Base-by-base conservation (phyloP, 768 basidiomycete species). In the Leccinellum albellum region DNA sequence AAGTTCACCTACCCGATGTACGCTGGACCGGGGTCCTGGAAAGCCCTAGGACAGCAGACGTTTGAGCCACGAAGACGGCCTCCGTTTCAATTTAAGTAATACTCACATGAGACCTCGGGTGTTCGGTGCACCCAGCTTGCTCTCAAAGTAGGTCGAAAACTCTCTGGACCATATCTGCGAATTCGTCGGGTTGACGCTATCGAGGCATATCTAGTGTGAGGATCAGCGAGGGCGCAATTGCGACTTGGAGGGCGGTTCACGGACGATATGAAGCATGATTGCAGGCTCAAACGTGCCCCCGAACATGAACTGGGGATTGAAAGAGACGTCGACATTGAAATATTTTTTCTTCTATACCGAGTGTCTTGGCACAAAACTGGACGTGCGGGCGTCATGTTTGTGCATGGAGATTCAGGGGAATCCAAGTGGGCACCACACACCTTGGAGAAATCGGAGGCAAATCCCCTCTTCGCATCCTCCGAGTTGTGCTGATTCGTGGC, bases 231-330 rank as follows among this genome's bases (percentile, higher is more conserved):
- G 15, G 10, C 33, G n/a, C 15, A 12, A 21, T 44, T 44, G 8
- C 1, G 37, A 47, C 17, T 6, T 28, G 14, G 8, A 24, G 8
- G 6, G 10, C 2, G 17, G 35, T n/a, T 17, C 14, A 76, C 86
- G 53, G 57, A 89, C 88, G 56, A 86, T 73, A 48, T 68, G 70
- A 54, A 89, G 71, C 50, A 79, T 73, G 70, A 87, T 81, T 4
- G 86, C 84, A 20, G 87, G 87, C 15, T 88, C 86, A 52, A 86
- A 80, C 4, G 80, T 80, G 14, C 86, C 87, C n/a, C 35, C 35
- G 35, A 37, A 37, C 17, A 15, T 37, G 35, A 37, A 9, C 14
- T 37, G 35, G 17, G 8, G 35, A 37, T 37, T 37, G 35, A 37
- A 37, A 17, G 35, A n/a, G 35, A 37, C 35, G 35, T 37, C 35